Percentiles rank a stretch among this genome's conserved stretches.
These are phyloP conservation scores for Calonectria ilicicola DNA, from an alignment of 2,329 filamentous ascomycete species.

Conservation along the genomic window DNA sequence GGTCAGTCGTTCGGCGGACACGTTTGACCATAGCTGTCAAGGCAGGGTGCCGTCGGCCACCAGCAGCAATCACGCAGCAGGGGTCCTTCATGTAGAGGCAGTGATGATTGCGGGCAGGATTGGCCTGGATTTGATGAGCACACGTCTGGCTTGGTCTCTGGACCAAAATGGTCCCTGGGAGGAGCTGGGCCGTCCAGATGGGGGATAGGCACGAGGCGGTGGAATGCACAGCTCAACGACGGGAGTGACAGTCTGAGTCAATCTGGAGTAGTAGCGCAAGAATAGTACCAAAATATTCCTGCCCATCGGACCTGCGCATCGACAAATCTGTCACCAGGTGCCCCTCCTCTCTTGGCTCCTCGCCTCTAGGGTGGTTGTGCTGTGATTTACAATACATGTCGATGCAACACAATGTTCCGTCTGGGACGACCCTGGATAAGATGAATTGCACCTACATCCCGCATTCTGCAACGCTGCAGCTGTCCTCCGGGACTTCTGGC, in stretches of 20 bases:
- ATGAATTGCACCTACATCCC: constrained; percentile 11
- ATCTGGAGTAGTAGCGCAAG: constrained; percentile 11
- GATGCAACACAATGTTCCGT: neutral
- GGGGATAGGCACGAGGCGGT: constrained; percentile 9
- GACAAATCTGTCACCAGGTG: constrained; percentile 3
- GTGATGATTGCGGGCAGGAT: neutral
- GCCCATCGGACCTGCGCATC: neutral
- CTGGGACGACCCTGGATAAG: neutral
- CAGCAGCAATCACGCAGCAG: constrained; percentile 19
- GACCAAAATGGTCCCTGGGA: neutral
- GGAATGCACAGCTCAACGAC: constrained; percentile 15
- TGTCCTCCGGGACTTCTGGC: constrained; percentile 8
- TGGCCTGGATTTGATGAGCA: neutral
- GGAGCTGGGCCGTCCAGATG: neutral
- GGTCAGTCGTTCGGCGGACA: constrained; percentile 38
- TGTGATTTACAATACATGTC: constrained; percentile 3
- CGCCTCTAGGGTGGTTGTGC: constrained; percentile 1
- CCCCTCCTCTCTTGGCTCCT: constrained; percentile 1
- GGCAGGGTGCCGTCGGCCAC: constrained; percentile 27
- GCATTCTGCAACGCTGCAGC: constrained; percentile 22
- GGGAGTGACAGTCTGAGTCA: constrained; percentile 11
- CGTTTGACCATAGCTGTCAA: constrained; percentile 7
- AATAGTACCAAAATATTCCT: neutral
- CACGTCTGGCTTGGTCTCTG: neutral
- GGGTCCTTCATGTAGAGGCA: constrained; percentile 20